Base-by-base conservation (phyloP, 2,329 filamentous ascomycete genomes). In the Ustulina deusta region DNA sequence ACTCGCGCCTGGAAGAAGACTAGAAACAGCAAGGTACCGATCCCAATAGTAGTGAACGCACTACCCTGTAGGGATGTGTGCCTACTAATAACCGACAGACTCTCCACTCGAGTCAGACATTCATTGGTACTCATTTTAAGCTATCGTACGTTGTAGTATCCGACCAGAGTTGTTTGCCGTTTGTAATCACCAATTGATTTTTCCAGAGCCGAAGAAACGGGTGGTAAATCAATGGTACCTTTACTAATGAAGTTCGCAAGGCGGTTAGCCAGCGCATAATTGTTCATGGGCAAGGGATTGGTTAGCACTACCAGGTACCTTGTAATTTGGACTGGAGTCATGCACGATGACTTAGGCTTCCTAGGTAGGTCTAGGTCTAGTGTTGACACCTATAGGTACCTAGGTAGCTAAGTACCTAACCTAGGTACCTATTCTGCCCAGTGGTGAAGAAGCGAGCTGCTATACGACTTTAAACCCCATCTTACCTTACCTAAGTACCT, bases 21-120 rank as follows among this genome's bases (percentile, higher is more conserved):
- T 60, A 63, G 51, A 44, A 62, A 46, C 46, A 60, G 68, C 48
- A 63, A 65, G 59, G 68, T 54, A 68, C 68, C 62, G 63, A 66
- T 65, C 52, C 51, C n/a, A n/a, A n/a, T n/a, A n/a, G n/a, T 60
- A 67, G 55, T 7, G 38, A 6, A n/a, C 15, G 22, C 29, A 11
- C 46, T 34, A 49, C 25, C n/a, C n/a, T n/a, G n/a, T 48, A 54
- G 29, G 1, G 54, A 42, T 25, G 22, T 29, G 29, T 42, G 42
- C 46, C 34, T 61, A 11, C 44, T 44, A 29, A 27, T 20, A 17
- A 29, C 34, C 17, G 36, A 27, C 51, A 17, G 34, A 22, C 51
- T 55, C 36, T 20, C 25, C 38, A 32, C 60, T 60, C 56, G 40
- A 60, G 62, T 61, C 46, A 59, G 46, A 38, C 11, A 44, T 34